A percentile compares a stretch with the other conserved stretches of the same genome.
Evolutionary conservation across 768 basidiomycete genomes (phyloP).

Genomic region (Phaeotremella fagi): DNA sequence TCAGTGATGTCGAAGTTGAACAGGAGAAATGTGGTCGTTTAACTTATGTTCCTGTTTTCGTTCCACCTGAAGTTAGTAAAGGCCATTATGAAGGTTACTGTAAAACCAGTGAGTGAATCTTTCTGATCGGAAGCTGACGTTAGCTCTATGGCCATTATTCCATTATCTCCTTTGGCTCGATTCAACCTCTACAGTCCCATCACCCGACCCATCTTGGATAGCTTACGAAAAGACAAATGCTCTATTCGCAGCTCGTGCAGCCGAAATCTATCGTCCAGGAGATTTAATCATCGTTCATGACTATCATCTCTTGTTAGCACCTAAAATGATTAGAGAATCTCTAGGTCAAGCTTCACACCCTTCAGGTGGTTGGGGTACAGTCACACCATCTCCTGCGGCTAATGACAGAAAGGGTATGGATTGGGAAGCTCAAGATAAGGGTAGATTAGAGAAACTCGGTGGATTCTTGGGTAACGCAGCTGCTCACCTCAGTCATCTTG

Average conservation of each 20-base stretch:
- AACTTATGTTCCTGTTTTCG: conserved; percentile 74
- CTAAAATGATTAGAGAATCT: conserved; percentile 70
- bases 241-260: conserved; percentile 75
- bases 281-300: conserved; percentile 79
- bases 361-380: conserved; percentile 17
- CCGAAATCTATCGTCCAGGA: conserved; percentile 75
- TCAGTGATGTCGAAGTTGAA: conserved; percentile 55
- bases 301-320: conserved; percentile 90
- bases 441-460: conserved; percentile 10
- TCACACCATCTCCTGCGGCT: conserved; percentile 27
- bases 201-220: conserved; percentile 68
- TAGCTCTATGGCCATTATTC: conserved; percentile 95
- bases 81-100: conserved; percentile 97
- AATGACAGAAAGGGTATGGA: conserved; percentile 27
- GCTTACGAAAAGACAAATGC: conserved; percentile 77
- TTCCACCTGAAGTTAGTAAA: conserved; percentile 63
- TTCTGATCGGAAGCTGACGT: conserved; percentile 3
- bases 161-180: conserved; percentile 99
- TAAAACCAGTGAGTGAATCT: conserved; percentile 73
- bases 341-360: conserved; percentile 47
- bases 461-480: conserved; percentile 38
- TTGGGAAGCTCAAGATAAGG: conserved; percentile 21
- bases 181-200: conserved; percentile 74
- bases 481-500: conserved; percentile 27
- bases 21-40: conserved; percentile 53